phyloP scores from a whole-genome alignment of 192 early-diverging fungal genomes.

The Spizellomyces punctatus region DNA sequence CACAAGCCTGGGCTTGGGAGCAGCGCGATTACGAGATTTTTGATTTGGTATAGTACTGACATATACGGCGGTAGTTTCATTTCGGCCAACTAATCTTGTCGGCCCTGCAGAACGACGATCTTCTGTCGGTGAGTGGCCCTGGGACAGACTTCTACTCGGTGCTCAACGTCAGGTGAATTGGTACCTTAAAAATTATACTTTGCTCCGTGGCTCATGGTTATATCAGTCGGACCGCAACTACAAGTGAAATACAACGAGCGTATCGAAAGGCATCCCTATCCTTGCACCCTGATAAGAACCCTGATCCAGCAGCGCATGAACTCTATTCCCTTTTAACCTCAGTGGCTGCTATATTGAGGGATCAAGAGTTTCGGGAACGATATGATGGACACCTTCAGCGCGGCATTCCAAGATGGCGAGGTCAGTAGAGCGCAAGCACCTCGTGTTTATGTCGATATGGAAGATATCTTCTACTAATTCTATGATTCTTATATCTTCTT shows the following conservation, averaged over 20 bases:
- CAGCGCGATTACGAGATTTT: constrained; percentile 48
- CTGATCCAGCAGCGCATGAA: constrained; percentile 25
- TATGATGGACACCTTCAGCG: constrained; percentile 50
- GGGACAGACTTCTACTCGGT: constrained; percentile 27
- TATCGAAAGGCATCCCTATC: constrained; percentile 46
- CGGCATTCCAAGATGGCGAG: constrained; percentile 55
- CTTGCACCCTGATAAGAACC: constrained; percentile 58
- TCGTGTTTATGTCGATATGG: background rate
- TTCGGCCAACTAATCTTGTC: background rate
- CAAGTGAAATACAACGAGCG: constrained; percentile 41
- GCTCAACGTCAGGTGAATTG: background rate
- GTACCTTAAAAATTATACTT: background rate
- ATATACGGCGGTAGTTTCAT: background rate
- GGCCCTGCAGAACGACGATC: constrained; percentile 15
- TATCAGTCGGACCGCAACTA: constrained; percentile 30
- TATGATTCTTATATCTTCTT: too few relatives aligned
- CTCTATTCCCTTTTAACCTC: constrained; percentile 51
- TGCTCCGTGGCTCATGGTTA: background rate
- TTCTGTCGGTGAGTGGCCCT: background rate
- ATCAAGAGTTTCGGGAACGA: constrained; percentile 38
- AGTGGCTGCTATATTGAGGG: constrained; percentile 42
- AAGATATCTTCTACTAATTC: too few relatives aligned
- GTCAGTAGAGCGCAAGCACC: constrained; percentile 9
- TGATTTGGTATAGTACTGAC: constrained; percentile 36
- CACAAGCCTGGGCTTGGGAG: constrained; percentile 39